Base-by-base conservation (phyloP, 805 yeast genomes). In the Dipodascus albidus region DNA sequence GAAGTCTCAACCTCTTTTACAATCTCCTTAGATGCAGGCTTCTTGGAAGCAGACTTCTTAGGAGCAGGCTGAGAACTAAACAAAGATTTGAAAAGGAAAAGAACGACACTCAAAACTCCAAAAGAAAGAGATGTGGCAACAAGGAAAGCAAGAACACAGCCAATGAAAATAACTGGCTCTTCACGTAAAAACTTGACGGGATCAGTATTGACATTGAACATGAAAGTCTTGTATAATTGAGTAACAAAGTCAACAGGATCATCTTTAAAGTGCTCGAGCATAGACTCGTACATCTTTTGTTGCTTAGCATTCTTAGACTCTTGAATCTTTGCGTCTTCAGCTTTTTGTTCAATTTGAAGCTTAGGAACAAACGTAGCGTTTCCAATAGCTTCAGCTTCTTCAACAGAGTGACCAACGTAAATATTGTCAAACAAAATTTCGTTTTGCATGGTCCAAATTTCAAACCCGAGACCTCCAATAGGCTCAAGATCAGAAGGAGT, bases 401-500 rank as follows among this genome's bases (percentile, higher is more conserved):
- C 73, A n/a, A 89, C 71, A 1, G 86, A 80, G 64, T 87, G 90
- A 27, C 96, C 96, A 56, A 89, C 67, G 66, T 89, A 90, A 56
- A 89, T 79, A 70, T 89, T 87, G 66, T 87, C 87, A 65, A 89
- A 87, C 65, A 86, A 60, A 51, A 88, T 78, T 50, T 85, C 79
- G 47, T 75, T 74, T 58, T 86, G 83, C 82, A 89, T 84, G 49
- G 91, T 79, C 96, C 96, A 89, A 58, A 89, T 72, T 67, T 89
- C 97, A 63, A 90, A 86, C 6, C 95, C 96, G 48, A 88, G 61
- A 9, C 85, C 95, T 22, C 89, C 90, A 58, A 87, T 79, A 33
- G 82, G 79, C 59, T 79, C 82, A 54, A 83, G 67, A 58, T 81
- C 72, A 9, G 83, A 72, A 3, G 93, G 89, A 2, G 61, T 70